Evolutionary conservation across 805 yeast species (phyloP), one percentile per base, ranked within the genome.

Genomic region (Nakazawaea ernobii): DNA sequence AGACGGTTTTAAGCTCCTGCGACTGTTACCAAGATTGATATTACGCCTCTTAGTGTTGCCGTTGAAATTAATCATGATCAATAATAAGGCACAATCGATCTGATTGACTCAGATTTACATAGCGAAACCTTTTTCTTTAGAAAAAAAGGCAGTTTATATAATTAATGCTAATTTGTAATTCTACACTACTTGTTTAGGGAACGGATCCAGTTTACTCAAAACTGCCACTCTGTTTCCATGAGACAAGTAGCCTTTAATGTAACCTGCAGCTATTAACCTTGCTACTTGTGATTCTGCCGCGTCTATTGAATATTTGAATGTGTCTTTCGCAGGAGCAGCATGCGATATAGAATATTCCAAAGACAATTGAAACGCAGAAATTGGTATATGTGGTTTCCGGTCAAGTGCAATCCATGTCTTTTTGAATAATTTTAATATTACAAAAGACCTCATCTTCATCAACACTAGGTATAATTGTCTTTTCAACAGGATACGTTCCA

Each of bases 191-290:
- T 60, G 63, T 30, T 53, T 57, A 2, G 94, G 95, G 60, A 89
- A 89, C 2, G 96, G 82, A 26, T 78, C 79, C 14, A 70, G 76
- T 61, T 84, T 87, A 60, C 94, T 82, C 47, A 89, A 63, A 8
- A 90, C 96, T 15, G 87, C 68, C 43, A 86, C 84, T 36, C 78
- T 69, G 57, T 86, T 81, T 3, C 82, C 75, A 59, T 88, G 94
- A 5, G 95, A 85, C 13, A 90, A 62, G 61, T 90, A 90, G 0
- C 96, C 97, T 62, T 85, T 88, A 41, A 89, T 67, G 48, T 62
- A 67, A 8, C 84, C 84, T 43, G 67, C 65, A 44, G 72, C 70
- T 15, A 90, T 86, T 56, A 85, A 65, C 46, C 74, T 77, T 0
- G 95, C 90, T 20, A 88, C 53, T 9, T 75, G 63, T 50, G 92